Conservation (phyloP, 495 filamentous ascomycete genomes). For the Corynascus novoguineensis region DNA sequence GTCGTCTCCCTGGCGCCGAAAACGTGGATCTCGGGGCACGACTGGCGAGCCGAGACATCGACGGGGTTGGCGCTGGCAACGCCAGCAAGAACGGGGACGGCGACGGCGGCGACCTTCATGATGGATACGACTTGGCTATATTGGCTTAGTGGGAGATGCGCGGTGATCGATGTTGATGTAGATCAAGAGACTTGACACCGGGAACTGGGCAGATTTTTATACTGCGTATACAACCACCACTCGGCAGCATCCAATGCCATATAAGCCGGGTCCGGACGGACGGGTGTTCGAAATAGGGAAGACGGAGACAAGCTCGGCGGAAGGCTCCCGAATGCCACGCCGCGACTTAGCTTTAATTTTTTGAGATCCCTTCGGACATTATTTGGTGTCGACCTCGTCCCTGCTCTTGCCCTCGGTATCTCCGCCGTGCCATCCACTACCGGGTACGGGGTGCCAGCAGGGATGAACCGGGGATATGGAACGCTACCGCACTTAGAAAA, state of each 20-base stretch:
- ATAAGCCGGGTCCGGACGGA: slow-evolving; percentile 6
- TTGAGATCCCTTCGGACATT: background rate
- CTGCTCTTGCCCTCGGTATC: background rate
- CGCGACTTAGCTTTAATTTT: background rate
- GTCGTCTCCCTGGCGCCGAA: slow-evolving; percentile 64
- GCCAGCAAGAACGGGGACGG: slow-evolving; percentile 23
- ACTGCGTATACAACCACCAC: background rate
- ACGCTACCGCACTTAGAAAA: background rate
- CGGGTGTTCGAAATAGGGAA: slow-evolving; percentile 6
- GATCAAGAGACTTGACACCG: background rate
- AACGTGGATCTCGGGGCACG: slow-evolving; percentile 51
- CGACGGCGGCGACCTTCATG: slow-evolving; percentile 23
- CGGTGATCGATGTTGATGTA: background rate
- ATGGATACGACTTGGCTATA: background rate
- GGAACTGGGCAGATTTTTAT: background rate
- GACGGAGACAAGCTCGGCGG: background rate
- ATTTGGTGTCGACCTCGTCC: background rate
- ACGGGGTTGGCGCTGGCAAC: slow-evolving; percentile 20
- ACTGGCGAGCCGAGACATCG: slow-evolving; percentile 28
- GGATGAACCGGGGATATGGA: background rate
- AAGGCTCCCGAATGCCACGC: slow-evolving; percentile 1
- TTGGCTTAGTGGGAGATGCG: background rate
- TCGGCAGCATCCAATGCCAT: background rate
- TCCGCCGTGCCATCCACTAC: background rate
- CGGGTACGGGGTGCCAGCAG: slow-evolving; percentile 1